Base-by-base conservation (phyloP, 1,284 basidiomycete species). In the Heterobasidion occidentale region DNA sequence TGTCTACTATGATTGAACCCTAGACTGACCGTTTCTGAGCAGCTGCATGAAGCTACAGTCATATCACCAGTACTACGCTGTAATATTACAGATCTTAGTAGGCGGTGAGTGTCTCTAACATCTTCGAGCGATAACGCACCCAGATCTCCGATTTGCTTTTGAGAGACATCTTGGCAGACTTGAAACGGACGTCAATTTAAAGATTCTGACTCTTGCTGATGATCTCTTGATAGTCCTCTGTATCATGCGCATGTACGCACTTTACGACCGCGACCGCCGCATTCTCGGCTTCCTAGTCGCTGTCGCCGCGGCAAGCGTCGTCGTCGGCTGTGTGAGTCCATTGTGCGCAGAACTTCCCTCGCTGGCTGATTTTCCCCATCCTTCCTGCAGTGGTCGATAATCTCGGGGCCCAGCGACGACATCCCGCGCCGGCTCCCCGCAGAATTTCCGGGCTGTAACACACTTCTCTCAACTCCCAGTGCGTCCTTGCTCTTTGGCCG, bases 201-300 rank as follows among this genome's bases (percentile, higher is more conserved):
- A 42, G 2, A 42, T 42, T n/a, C 15, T 42, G 38, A 42, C n/a
- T 11, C 38, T 12, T 42, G 38, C 27, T 27, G 38, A 42, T 42
- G 38, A 4, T 19, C 52, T 51, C 36, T 14, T 34, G 15, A 2
- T 45, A 54, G 58, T 51, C 6, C 58, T 56, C 8, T 54, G 38
- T 48, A 15, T 53, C 4, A 51, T 59, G 44, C 58, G 58, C 15
- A 50, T 56, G 6, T 56, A 51, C 15, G 58, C 58, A n/a, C 47
- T 59, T 14, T 59, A 59, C 48, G 50, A 48, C 47, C 50, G 46
- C 27, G 53, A 53, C 12, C 36, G 42, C 47, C n/a, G 34, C 36
- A 35, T 55, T 15, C n/a, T 55, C 34, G 19, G 46, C 17, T 42
- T 51, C 35, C 27, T 55, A 14, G 15, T 50, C 19, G 15, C 36